A percentile compares a stretch with the other conserved stretches of the same genome.
Evolutionary conservation across 1,284 basidiomycete genomes (phyloP).

Genomic region (Pterulicium gracile): DNA sequence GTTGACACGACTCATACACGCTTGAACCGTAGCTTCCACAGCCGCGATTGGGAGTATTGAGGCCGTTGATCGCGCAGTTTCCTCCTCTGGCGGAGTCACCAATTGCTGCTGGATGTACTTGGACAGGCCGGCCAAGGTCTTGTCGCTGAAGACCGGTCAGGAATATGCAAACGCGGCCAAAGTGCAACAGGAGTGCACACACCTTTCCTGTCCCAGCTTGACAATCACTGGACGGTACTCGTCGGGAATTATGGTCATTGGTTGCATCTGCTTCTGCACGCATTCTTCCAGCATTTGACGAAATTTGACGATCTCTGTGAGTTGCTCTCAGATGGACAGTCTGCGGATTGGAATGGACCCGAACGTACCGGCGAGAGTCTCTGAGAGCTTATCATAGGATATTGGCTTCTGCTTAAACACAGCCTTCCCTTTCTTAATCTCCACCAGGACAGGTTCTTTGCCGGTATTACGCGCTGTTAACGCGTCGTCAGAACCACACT

Average conservation of each 20-base stretch:
- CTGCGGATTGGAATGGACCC: conserved; percentile 2
- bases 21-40: conserved; percentile 53
- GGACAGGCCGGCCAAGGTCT: conserved; percentile 43
- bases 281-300: conserved; percentile 53
- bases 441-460: conserved; percentile 33
- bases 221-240: conserved; percentile 66
- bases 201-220: conserved; percentile 78
- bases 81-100: conserved; percentile 43
- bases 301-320: conserved; percentile 61
- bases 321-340: too few species aligned
- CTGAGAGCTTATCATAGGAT: conserved; percentile 66
- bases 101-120: conserved; percentile 59
- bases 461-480: not conserved
- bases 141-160: conserved; percentile 41
- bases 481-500: not conserved
- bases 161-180: not conserved
- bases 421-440: conserved; percentile 69
- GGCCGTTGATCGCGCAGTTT: conserved; percentile 13
- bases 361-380: conserved; percentile 68
- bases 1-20: conserved; percentile 53
- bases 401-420: conserved; percentile 70
- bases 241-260: conserved; percentile 48
- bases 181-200: conserved; percentile 11
- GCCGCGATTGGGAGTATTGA: conserved; percentile 32
- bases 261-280: conserved; percentile 30